Base-by-base conservation (phyloP, 257 asterid species). In the Scutellaria minor region DNA sequence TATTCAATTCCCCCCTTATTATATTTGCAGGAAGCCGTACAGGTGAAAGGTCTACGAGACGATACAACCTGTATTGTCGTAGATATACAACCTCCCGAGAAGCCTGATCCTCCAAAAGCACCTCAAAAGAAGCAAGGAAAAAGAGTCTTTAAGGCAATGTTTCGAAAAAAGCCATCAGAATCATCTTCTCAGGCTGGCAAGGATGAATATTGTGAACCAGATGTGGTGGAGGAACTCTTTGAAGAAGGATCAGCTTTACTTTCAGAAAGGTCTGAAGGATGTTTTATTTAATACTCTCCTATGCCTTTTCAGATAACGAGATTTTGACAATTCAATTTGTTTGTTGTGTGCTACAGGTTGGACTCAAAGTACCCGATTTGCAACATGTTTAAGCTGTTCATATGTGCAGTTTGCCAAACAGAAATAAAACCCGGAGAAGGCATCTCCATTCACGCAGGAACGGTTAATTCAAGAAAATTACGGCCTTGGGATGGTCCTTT, bases 401-500 rank as follows among this genome's bases (percentile, higher is more conserved):
- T 87, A 74, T 95, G 99, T 69, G 98, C 98, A 6, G 88, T 95
- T 77, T 95, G 99, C 85, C 98, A 92, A 92, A 83, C 83, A 22
- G 96, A 92, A 73, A 83, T 95, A 76, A 89, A 95, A 77, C 99
- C 97, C 0, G 97, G 97, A 66, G 91, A 92, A 80, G 98, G 99
- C 37, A 81, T 92, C 68, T 95, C 99, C 3, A 82, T 95, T 77
- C 97, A 92, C 40, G 77, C 88, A 0, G 87, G 85, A 73, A 75
- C 86, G 46, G 50, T 68, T 0, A 85, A 87, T 65, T 40, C 90
- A 8, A 86, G 83, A 81, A 90, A 87, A 61, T 80, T 82, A 78
- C 83, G 99, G 79, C 98, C 98, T 41, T 95, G 98, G 98, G 96
- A 95, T 5, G 99, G 99, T 6, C 99, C 99, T 64, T 92, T 92